These are phyloP conservation scores for Vitis hybrid DNA, from an alignment of 177 flowering plant species.

Conservation along the genomic window DNA sequence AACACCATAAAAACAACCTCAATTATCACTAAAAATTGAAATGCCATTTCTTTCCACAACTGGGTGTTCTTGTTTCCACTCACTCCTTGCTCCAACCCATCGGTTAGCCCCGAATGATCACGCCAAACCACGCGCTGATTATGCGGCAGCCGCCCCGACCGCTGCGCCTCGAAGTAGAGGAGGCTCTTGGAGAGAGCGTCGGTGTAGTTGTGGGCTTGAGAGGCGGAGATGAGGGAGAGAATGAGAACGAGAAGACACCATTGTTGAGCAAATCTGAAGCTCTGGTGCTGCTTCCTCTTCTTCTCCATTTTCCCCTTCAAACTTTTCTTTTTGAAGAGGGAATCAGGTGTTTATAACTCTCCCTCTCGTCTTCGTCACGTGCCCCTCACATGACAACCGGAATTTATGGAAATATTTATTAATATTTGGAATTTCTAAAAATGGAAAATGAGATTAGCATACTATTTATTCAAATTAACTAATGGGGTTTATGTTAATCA, in stretches of 20 bases:
- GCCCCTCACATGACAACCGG: conserved; percentile 22
- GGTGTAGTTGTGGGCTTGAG: conserved; percentile 45
- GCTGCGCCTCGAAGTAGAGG: conserved; percentile 81
- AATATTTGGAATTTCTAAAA: background rate
- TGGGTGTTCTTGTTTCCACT: conserved; percentile 7
- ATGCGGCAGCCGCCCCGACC: conserved; percentile 84
- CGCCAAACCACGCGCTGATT: conserved; percentile 84
- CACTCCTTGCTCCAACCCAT: conserved; percentile 91
- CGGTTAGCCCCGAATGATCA: conserved; percentile 86
- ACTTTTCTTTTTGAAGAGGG: background rate
- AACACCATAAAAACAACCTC: background rate
- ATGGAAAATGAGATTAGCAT: background rate
- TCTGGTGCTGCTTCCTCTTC: background rate
- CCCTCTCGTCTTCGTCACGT: conserved; percentile 8
- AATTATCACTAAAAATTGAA: background rate
- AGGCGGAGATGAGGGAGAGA: background rate
- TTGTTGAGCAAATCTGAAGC: background rate
- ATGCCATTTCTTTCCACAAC: background rate
- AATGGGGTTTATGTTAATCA: no score
- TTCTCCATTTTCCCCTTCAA: conserved; percentile 8
- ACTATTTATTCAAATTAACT: no score
- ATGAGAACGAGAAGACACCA: conserved; percentile 14
- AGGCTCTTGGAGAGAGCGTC: conserved; percentile 77
- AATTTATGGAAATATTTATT: conserved; percentile 14
- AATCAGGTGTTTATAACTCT: background rate